Conservation (phyloP, 2,329 filamentous ascomycete species). For the Tympanopsis confertula region DNA sequence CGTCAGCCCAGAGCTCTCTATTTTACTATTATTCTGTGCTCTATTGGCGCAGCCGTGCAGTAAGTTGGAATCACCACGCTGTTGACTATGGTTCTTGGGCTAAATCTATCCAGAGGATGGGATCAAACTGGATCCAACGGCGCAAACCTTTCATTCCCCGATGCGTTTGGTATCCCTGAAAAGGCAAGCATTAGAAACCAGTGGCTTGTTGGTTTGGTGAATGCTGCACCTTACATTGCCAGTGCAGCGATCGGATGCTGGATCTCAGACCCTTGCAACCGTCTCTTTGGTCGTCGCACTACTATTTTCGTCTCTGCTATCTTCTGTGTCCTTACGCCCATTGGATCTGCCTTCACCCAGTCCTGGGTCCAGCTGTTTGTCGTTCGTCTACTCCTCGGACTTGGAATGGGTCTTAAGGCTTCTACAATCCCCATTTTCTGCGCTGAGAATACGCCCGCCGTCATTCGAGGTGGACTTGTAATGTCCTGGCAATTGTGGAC, state of each 20-base stretch:
- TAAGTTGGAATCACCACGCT: constrained; percentile 1
- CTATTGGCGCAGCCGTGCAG: constrained; percentile 59
- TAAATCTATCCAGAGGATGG: constrained; percentile 32
- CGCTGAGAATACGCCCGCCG: constrained; percentile 40
- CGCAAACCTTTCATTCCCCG: constrained; percentile 47
- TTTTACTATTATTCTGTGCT: constrained; percentile 56
- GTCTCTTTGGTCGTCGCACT: constrained; percentile 43
- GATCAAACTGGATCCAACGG: constrained; percentile 29
- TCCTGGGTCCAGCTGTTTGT: constrained; percentile 45
- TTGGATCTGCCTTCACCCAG: constrained; percentile 47
- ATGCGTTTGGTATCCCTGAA: constrained; percentile 33
- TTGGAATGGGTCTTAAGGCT: constrained; percentile 50
- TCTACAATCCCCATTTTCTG: constrained; percentile 28
- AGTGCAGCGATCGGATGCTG: constrained; percentile 40
- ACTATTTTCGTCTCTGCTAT: constrained; percentile 52
- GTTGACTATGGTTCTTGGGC: neutral
- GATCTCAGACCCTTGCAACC: constrained; percentile 32
- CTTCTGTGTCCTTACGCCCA: constrained; percentile 48
- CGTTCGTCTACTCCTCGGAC: constrained; percentile 42
- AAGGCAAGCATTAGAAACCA: constrained; percentile 14
- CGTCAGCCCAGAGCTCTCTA: constrained; percentile 33
- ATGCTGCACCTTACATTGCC: constrained; percentile 4
- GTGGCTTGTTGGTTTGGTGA: constrained; percentile 6
- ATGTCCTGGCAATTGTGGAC: constrained; percentile 40
- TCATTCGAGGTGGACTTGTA: constrained; percentile 40